Evolutionary conservation across 1,139 yeast genomes (phyloP).

Genomic region (Neolecta irregularis): DNA sequence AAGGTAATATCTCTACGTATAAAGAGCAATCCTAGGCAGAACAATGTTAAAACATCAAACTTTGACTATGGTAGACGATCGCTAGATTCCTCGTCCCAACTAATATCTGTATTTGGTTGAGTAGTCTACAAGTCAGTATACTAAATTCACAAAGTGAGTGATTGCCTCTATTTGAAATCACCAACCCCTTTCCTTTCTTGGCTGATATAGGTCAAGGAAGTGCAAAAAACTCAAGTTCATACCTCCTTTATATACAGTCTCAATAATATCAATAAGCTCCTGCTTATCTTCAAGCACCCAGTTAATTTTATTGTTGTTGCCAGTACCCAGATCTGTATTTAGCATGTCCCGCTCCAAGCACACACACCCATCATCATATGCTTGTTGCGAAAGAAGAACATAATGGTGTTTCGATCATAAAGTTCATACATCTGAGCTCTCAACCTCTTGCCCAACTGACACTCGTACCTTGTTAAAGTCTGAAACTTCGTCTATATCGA

Average conservation of each 20-base stretch:
- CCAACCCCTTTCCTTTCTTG: slow-evolving; percentile 63
- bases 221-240: slow-evolving; percentile 28
- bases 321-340: slow-evolving; percentile 82
- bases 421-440: slow-evolving; percentile 65
- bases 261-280: slow-evolving; percentile 80
- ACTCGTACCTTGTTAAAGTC: slow-evolving; percentile 47
- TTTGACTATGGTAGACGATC: no score
- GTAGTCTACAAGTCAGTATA: not conserved
- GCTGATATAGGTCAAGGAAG: not conserved
- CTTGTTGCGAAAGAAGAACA: slow-evolving; percentile 86
- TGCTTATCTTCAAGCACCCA: slow-evolving; percentile 67
- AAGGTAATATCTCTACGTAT: no score
- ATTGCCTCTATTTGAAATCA: slow-evolving; percentile 33
- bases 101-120: slow-evolving; percentile 3
- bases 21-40: no score
- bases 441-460: slow-evolving; percentile 4
- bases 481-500: slow-evolving; percentile 78
- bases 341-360: not conserved
- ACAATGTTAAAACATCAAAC: no score
- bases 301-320: slow-evolving; percentile 86
- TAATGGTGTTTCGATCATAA: slow-evolving; percentile 76
- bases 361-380: slow-evolving; percentile 41
- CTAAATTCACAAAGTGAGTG: not conserved
- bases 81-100: no score
- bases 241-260: slow-evolving; percentile 82